phyloP scores from a whole-genome alignment of 179 eudicot species.

The Beta corolliflora region DNA sequence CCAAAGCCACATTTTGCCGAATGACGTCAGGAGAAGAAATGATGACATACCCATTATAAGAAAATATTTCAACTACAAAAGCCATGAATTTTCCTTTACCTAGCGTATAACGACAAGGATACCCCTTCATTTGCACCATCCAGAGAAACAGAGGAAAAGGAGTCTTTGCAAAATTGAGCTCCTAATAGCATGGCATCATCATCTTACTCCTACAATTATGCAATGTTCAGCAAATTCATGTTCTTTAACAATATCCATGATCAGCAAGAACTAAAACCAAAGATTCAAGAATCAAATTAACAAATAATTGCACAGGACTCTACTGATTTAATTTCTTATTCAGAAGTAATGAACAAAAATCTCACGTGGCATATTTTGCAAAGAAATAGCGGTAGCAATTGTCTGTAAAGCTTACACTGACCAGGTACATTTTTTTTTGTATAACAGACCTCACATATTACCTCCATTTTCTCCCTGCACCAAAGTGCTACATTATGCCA shows the following conservation, averaged over 20 bases:
- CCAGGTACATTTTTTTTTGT: too few relatives aligned
- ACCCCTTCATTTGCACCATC: conserved; percentile 59
- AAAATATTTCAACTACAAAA: too few relatives aligned
- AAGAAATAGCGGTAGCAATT: too few relatives aligned
- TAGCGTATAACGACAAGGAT: conserved; percentile 75
- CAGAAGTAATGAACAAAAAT: too few relatives aligned
- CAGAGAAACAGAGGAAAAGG: conserved; percentile 75
- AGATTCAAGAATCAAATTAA: not conserved
- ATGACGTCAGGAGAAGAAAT: too few relatives aligned
- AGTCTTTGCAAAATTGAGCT: conserved; percentile 89
- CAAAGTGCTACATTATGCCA: not conserved
- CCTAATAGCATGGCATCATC: conserved; percentile 92
- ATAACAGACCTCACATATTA: too few relatives aligned
- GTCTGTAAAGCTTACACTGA: too few relatives aligned
- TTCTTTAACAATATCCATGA: not conserved
- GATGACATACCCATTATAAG: too few relatives aligned
- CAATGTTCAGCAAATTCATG: not conserved
- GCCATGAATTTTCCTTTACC: conserved; percentile 41
- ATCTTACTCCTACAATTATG: conserved; percentile 71
- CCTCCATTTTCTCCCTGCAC: not conserved
- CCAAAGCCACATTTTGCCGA: too few relatives aligned
- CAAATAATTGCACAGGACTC: not conserved
- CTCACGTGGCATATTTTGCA: too few relatives aligned
- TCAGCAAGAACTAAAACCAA: conserved; percentile 6
- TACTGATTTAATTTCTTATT: too few relatives aligned